Evolutionary conservation across 2,329 filamentous ascomycete genomes (phyloP).

Genomic region (Orbilia javanica): DNA sequence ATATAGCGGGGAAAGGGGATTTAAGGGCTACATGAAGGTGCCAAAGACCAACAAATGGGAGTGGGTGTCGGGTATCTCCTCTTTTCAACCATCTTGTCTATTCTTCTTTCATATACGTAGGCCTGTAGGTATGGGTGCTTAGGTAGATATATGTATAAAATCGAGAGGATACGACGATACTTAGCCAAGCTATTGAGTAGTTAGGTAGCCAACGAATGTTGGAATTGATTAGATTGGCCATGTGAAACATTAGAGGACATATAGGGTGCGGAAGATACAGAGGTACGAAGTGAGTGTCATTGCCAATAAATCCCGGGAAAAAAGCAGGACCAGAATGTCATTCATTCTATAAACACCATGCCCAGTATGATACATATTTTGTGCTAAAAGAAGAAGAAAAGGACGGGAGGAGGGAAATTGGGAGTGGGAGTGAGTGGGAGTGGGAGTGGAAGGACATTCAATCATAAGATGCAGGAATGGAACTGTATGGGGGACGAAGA

Average conservation of each 20-base stretch:
- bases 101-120: too few relatives aligned
- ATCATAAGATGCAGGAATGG: too few relatives aligned
- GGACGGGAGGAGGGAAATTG: background rate
- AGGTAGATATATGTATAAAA: too few relatives aligned
- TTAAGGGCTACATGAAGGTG: background rate
- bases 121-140: too few relatives aligned
- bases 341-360: conserved; percentile 11
- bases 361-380: background rate
- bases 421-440: background rate
- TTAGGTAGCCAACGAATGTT: too few relatives aligned
- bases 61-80: conserved; percentile 6
- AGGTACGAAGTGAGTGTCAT: background rate
- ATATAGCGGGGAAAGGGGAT: background rate
- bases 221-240: too few relatives aligned
- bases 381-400: background rate
- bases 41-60: conserved; percentile 15
- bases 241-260: too few relatives aligned
- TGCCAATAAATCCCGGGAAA: background rate
- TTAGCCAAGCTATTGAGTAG: too few relatives aligned
- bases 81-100: background rate
- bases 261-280: too few relatives aligned
- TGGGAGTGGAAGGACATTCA: too few relatives aligned
- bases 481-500: too few relatives aligned
- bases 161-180: too few relatives aligned
- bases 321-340: background rate